These are phyloP conservation scores for Tilletia caries DNA, from an alignment of 1,284 basidiomycete genomes.

Conservation along the genomic window DNA sequence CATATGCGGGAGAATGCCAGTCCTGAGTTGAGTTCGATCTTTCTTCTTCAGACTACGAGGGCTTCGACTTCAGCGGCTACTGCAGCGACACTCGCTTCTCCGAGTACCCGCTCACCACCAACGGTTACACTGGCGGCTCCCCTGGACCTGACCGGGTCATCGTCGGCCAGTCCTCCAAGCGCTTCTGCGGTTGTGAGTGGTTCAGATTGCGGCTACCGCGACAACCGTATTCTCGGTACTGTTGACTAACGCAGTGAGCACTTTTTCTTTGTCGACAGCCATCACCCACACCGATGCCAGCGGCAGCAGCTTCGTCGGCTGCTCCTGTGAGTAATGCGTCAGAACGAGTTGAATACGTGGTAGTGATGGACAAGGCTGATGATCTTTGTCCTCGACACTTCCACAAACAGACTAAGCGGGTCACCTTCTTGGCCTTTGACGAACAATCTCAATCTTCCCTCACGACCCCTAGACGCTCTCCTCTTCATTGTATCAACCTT, in stretches of 20 bases:
- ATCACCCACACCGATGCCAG: conserved; percentile 39
- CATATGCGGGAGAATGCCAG: not conserved
- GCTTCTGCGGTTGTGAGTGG: conserved; percentile 29
- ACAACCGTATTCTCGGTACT: not conserved
- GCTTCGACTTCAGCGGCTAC: conserved; percentile 40
- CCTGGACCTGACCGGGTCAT: conserved; percentile 40
- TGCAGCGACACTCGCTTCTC: conserved; percentile 27
- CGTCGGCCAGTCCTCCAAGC: conserved; percentile 25
- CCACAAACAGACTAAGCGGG: no score
- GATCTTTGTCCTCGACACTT: no score
- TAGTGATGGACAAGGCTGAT: no score
- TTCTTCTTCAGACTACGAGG: conserved; percentile 17
- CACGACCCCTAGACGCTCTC: no score
- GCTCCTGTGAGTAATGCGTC: conserved; percentile 15
- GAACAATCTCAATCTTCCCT: no score
- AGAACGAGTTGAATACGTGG: no score
- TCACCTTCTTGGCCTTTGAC: no score
- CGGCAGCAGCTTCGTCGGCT: conserved; percentile 37
- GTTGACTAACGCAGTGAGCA: not conserved
- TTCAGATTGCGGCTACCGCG: not conserved
- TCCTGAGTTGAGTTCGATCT: not conserved
- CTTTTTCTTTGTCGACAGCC: not conserved
- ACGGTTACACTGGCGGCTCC: conserved; percentile 25
- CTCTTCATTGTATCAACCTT: no score
- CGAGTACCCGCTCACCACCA: conserved; percentile 21